Conservation (phyloP, 352 stramenopile species). For the Phytophthora constricta region DNA sequence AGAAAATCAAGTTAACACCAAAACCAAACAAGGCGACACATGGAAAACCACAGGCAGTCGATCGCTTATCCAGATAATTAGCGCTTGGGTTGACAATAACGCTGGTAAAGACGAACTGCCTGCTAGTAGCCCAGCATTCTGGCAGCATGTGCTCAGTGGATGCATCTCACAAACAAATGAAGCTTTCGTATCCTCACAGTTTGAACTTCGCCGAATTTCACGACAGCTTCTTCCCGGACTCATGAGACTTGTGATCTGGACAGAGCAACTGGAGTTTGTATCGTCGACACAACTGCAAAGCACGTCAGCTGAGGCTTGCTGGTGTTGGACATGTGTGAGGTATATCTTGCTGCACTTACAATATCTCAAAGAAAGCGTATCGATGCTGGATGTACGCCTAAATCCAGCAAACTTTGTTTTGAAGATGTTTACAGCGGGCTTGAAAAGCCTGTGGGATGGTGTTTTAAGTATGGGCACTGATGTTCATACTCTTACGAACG, state of each 20-base stretch:
- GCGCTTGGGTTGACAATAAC: conserved; percentile 28
- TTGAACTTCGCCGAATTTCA: conserved; percentile 72
- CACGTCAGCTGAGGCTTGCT: conserved; percentile 8
- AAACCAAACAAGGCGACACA: no score
- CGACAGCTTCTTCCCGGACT: conserved; percentile 63
- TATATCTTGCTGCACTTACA: conserved; percentile 50
- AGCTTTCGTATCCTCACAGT: conserved; percentile 62
- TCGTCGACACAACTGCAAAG: conserved; percentile 4
- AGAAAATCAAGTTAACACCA: no score
- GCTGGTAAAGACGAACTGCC: not conserved
- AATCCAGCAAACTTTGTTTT: not conserved
- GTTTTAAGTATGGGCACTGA: conserved; percentile 8
- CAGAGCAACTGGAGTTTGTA: conserved; percentile 40
- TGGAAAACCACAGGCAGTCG: conserved; percentile 7
- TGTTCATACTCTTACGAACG: not conserved
- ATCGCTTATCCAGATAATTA: conserved; percentile 27
- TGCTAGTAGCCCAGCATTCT: conserved; percentile 27
- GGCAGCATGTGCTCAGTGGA: conserved; percentile 40
- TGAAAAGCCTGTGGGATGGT: conserved; percentile 20
- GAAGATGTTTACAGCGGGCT: conserved; percentile 2
- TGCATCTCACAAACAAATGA: conserved; percentile 50
- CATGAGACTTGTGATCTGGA: conserved; percentile 62
- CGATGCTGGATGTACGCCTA: no score
- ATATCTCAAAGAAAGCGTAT: conserved; percentile 40
- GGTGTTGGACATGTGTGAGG: conserved; percentile 47